Percentiles rank a stretch among this genome's conserved stretches.
Conservation (phyloP, 805 yeast genomes). For the Saccharomyces mikatae region DNA sequence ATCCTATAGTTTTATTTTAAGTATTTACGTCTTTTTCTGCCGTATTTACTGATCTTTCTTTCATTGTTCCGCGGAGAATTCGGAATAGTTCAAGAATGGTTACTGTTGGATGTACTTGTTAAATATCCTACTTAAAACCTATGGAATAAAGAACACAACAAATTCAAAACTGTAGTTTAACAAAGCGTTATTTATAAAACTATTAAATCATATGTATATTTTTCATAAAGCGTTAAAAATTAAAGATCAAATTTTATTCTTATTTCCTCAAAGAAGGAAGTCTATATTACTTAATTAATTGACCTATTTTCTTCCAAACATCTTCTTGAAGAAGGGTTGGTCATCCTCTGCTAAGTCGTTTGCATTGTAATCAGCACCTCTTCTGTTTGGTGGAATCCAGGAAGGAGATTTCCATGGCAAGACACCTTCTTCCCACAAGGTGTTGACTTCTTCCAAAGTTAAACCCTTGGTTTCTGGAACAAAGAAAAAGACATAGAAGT, state of each 20-base stretch:
- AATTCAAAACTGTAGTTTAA: background rate
- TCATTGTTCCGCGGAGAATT: background rate
- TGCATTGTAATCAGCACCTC: slow-evolving; percentile 21
- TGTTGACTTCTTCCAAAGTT: slow-evolving; percentile 71
- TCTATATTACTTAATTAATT: slow-evolving; percentile 2
- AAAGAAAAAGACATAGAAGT: slow-evolving; percentile 59
- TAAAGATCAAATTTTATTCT: background rate
- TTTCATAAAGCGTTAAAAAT: background rate
- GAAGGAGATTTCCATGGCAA: slow-evolving; percentile 38
- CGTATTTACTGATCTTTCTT: background rate
- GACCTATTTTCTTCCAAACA: slow-evolving; percentile 3
- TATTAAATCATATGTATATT: background rate
- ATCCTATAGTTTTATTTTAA: background rate
- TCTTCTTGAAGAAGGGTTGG: slow-evolving; percentile 19
- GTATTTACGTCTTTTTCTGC: background rate
- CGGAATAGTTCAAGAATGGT: too few species aligned
- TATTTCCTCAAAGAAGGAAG: background rate
- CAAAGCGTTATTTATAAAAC: background rate
- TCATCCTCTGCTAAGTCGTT: slow-evolving; percentile 23
- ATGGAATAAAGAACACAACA: background rate
- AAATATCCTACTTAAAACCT: too few species aligned
- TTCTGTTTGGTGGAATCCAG: slow-evolving; percentile 42
- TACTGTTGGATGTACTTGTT: too few species aligned
- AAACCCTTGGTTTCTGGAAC: slow-evolving; percentile 72
- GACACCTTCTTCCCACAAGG: slow-evolving; percentile 37